Evolutionary conservation across 148 eudicot genomes (phyloP), one percentile per base, ranked within the genome.

Genomic region (Diospyros lotus): DNA sequence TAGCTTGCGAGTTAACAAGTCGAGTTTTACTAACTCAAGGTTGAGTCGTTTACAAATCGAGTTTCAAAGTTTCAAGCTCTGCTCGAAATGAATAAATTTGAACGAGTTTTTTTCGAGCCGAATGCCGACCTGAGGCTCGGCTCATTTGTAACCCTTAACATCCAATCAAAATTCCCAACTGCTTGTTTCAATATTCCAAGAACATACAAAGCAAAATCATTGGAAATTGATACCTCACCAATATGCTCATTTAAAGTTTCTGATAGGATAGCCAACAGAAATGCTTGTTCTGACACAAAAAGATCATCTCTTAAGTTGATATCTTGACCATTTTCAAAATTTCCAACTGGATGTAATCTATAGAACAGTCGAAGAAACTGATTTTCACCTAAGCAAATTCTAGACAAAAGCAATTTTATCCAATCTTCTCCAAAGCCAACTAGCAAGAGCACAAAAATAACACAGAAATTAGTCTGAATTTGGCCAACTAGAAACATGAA

Each of bases 381-480:
- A 71, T 84, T 76, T 46, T 84, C 84, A 69, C 87, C 93, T 10
- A 90, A 66, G 83, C 97, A 90, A 74, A 89, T 78, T 73, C 79
- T 87, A 65, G 95, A 88, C 44, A 91, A 84, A 71, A 90, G 88
- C 82, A 90, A 75, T 77, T 87, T 88, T 56, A 86, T 59, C 97
- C 95, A 94, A 78, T 88, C 89, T 83, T 94, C 95, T 18, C 82
- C 89, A 73, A 75, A 82, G 28, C 93, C 89, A 83, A 73, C 95
- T 94, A 28, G 45, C 38, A 76, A 11, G 65, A 52, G 28, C 76
- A 11, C 42, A 66, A 18, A 40, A 2, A 54, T 2, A 63, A 28
- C 28, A 28, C 28, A 28, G 28, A 28, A 72, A 11, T 40, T 17
- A 43, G 39, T 56, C 39, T 65, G 46, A 4, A 66, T 62, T 80